Base-by-base conservation (phyloP, 495 filamentous ascomycete genomes). In the Astrothelium subdiscretum region DNA sequence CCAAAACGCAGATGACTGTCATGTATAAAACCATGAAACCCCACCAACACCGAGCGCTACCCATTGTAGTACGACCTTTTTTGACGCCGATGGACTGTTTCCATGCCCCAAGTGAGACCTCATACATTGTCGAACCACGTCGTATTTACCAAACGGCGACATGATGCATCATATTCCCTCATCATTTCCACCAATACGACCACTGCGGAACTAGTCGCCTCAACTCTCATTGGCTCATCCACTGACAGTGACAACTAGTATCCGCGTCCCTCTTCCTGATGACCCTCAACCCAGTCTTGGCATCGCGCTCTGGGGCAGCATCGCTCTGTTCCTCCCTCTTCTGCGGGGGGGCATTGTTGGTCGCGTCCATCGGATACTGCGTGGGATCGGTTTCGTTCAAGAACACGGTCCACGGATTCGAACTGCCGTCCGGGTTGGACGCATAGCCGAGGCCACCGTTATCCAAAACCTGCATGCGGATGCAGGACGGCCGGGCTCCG, bases 381-480 rank as follows among this genome's bases (percentile, higher is more conserved):
- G 35, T 18, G 10, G 81, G 79, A 65, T 82, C 75, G 18, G 73
- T 69, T 73, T 91, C 89, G 57, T 80, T 74, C 31, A 92, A 81
- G 26, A 79, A 67, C 27, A 92, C 73, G 2, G 76, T 79, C 29
- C 83, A 72, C 1, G 73, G 73, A 0, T 79, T 72, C 6, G 75
- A 77, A 24, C 75, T 71, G 10, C 38, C 62, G 57, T 64, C 73
- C 2, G 62, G 10, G 18, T 68, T 63, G 5, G 4, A 31, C 15
- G 31, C 31, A 4, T 32, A 22, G 27, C 31, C 31, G n/a, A 42
- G 57, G 5, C 3, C 12, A 3, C 79, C 78, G 62, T 83, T 71
- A 20, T 78, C 68, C 40, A 81, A 71, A 24, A 95, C 78, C 66
- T 83, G 76, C 76, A 89, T 86, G 67, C 91, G 84, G 57, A 88